phyloP scores from a whole-genome alignment of 768 basidiomycete genomes.

The Lactarius vividus region DNA sequence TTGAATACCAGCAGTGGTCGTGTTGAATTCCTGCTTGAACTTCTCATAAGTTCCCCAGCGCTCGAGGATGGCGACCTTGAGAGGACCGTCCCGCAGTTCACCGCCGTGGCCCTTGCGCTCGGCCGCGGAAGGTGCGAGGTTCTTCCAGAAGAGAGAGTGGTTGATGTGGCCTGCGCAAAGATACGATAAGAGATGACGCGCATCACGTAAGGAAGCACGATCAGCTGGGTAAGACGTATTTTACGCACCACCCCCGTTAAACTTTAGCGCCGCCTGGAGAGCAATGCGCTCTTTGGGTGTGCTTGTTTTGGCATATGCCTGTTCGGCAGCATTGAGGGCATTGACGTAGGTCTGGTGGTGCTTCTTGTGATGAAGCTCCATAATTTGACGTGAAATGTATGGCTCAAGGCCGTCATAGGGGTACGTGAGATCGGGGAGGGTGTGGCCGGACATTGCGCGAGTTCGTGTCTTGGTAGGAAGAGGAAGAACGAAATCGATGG shows the following conservation, averaged over 20 bases:
- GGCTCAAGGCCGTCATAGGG: constrained; percentile 89
- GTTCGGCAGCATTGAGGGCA: constrained; percentile 87
- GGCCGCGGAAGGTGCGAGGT: constrained; percentile 65
- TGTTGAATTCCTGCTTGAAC: constrained; percentile 80
- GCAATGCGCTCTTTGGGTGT: constrained; percentile 80
- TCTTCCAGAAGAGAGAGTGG: constrained; percentile 96
- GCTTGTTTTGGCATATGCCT: constrained; percentile 60
- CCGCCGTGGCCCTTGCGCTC: constrained; percentile 61
- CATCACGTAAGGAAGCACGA: not conserved
- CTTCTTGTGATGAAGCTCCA: constrained; percentile 92
- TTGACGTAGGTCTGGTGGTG: constrained; percentile 96
- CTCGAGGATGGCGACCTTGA: constrained; percentile 61
- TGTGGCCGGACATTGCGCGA: constrained; percentile 36
- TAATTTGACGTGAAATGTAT: constrained; percentile 89
- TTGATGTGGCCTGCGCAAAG: constrained; percentile 74
- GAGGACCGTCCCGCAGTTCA: constrained; percentile 51
- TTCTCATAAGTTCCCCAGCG: constrained; percentile 69
- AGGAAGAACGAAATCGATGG: constrained; percentile 9
- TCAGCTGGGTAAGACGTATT: not conserved
- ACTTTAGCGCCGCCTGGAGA: constrained; percentile 88
- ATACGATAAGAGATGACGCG: constrained; percentile 14
- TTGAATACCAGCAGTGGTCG: constrained; percentile 81
- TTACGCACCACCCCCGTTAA: constrained; percentile 88
- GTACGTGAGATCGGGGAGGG: constrained; percentile 73
- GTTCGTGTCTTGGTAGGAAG: constrained; percentile 13